Evolutionary conservation across 1,284 basidiomycete species (phyloP).

Genomic region (Leccinum colubrinum): DNA sequence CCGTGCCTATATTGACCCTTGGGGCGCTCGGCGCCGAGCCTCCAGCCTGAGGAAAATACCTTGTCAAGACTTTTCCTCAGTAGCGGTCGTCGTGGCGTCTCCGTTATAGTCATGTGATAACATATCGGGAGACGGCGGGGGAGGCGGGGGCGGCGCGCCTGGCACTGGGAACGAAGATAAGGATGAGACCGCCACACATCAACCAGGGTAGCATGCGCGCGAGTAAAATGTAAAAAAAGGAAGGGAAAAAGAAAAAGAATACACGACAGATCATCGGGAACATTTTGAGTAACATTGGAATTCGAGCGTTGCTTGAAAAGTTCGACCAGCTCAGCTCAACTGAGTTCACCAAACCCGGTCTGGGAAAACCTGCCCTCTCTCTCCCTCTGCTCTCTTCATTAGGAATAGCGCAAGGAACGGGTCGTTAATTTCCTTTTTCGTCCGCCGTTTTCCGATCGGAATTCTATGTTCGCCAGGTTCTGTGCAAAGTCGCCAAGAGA

Average conservation of each 20-base stretch:
- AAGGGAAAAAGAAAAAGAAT: conserved; percentile 1
- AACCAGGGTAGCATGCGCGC: conserved; percentile 18
- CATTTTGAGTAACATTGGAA: not conserved
- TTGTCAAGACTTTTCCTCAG: not conserved
- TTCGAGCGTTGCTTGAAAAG: not conserved
- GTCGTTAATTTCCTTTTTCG: not conserved
- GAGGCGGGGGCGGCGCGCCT: not conserved
- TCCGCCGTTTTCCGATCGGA: not conserved
- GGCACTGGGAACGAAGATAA: conserved; percentile 17
- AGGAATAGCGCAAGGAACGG: not conserved
- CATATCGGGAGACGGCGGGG: not conserved
- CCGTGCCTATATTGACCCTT: conserved; percentile 7
- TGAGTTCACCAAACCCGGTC: conserved; percentile 6
- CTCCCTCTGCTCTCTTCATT: not conserved
- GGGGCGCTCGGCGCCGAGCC: not conserved
- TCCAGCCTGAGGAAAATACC: not conserved
- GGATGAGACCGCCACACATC: not conserved
- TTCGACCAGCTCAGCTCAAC: conserved; percentile 3
- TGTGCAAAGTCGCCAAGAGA: not conserved
- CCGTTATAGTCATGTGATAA: conserved; percentile 7
- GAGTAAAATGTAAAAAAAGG: conserved; percentile 6
- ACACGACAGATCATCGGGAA: not conserved
- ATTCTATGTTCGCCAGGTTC: not conserved
- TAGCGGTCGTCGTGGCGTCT: conserved; percentile 15
- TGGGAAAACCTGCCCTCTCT: not conserved